Conservation (phyloP, 2,329 filamentous ascomycete species). For the Stachybotrys elegans region DNA sequence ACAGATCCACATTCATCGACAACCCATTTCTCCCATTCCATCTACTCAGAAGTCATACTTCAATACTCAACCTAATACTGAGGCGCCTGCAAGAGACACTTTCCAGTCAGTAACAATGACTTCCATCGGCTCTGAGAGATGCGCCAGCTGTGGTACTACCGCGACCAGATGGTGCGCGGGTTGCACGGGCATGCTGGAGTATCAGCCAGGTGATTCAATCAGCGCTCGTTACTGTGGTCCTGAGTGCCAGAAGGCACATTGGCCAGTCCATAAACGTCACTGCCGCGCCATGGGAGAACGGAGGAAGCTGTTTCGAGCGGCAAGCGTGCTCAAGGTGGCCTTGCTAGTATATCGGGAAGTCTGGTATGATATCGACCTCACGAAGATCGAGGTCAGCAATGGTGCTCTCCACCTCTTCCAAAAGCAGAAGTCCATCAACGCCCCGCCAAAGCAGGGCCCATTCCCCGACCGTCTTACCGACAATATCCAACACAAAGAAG, state of each 20-base stretch:
- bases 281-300: slow-evolving; percentile 4
- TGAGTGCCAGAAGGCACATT: slow-evolving; percentile 8
- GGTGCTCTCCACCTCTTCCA: neutral
- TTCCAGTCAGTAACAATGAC: too few relatives aligned
- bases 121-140: too few relatives aligned
- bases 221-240: slow-evolving; percentile 8
- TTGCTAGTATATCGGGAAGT: neutral
- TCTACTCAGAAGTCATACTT: too few relatives aligned
- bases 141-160: neutral
- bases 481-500: slow-evolving; percentile 1
- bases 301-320: slow-evolving; percentile 2
- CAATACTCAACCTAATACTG: too few relatives aligned
- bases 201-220: slow-evolving; percentile 8
- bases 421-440: neutral
- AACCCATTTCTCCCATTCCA: too few relatives aligned
- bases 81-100: too few relatives aligned
- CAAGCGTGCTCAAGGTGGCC: neutral
- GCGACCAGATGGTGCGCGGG: neutral
- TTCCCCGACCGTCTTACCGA: slow-evolving; percentile 1
- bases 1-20: too few relatives aligned
- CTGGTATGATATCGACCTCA: slow-evolving; percentile 1
- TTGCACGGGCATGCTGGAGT: slow-evolving; percentile 5
- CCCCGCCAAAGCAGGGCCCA: neutral
- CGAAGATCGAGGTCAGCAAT: slow-evolving; percentile 1
- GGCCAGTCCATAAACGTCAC: slow-evolving; percentile 5